phyloP scores from a whole-genome alignment of 768 basidiomycete species.

The Mycena rebaudengoi region DNA sequence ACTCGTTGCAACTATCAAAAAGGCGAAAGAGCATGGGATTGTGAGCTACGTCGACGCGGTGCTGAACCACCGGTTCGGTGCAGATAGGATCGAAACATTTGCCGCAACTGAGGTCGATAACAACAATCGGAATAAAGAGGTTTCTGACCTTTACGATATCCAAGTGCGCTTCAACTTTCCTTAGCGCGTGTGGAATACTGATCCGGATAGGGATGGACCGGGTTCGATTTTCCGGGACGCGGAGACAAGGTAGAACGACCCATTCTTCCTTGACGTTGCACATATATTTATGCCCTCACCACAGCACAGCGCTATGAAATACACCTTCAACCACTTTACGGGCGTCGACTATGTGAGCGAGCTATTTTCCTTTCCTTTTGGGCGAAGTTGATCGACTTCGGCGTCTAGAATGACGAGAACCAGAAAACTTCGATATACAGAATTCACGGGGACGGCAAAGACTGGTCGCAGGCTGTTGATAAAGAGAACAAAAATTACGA shows the following conservation, averaged over 20 bases:
- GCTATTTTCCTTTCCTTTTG: no score
- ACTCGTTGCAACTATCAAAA: slow-evolving; percentile 57
- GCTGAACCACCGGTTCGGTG: slow-evolving; percentile 69
- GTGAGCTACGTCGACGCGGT: slow-evolving; percentile 72
- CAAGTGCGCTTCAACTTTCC: background rate
- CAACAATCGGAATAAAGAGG: slow-evolving; percentile 42
- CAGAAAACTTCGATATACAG: slow-evolving; percentile 60
- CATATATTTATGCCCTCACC: background rate
- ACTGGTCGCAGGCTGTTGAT: slow-evolving; percentile 71
- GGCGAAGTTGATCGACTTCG: no score
- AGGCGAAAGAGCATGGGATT: slow-evolving; percentile 61
- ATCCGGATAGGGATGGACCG: slow-evolving; percentile 62
- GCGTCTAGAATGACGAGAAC: slow-evolving; percentile 64
- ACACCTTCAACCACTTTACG: slow-evolving; percentile 68
- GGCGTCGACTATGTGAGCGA: slow-evolving; percentile 78
- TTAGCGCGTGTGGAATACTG: background rate
- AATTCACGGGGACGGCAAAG: slow-evolving; percentile 61
- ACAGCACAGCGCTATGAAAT: slow-evolving; percentile 63
- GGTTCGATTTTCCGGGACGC: slow-evolving; percentile 69
- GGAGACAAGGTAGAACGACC: slow-evolving; percentile 53
- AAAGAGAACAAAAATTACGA: slow-evolving; percentile 71
- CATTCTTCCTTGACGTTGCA: background rate
- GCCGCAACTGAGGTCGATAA: slow-evolving; percentile 63
- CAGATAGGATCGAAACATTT: slow-evolving; percentile 67
- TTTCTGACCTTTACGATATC: slow-evolving; percentile 30